A percentile compares a stretch with the other conserved stretches of the same genome.
Evolutionary conservation across 805 yeast species (phyloP).

Genomic region (Ogataea degrootiae): DNA sequence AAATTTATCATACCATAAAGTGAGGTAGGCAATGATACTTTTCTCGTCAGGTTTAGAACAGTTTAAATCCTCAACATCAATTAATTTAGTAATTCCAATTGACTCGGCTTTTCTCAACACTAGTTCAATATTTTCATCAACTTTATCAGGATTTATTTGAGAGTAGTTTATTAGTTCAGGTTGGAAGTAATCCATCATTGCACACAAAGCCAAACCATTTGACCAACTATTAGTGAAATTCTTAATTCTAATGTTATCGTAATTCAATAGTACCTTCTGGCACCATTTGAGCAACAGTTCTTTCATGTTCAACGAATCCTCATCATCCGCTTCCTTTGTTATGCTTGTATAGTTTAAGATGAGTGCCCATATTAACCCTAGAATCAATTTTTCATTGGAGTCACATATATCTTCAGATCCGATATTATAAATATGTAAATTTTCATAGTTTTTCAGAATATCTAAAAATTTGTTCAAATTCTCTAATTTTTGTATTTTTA

Average conservation of each 20-base stretch:
- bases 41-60: constrained; percentile 53
- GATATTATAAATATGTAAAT: constrained; percentile 37
- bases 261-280: constrained; percentile 37
- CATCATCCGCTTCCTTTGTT: constrained; percentile 6
- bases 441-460: constrained; percentile 35
- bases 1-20: constrained; percentile 53
- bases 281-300: constrained; percentile 51
- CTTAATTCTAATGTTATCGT: constrained; percentile 32
- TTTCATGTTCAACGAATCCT: constrained; percentile 21
- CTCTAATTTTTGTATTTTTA: constrained; percentile 42
- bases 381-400: constrained; percentile 41
- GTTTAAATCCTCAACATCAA: constrained; percentile 51
- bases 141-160: constrained; percentile 23
- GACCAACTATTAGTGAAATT: constrained; percentile 58
- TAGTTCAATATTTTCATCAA: constrained; percentile 28
- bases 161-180: constrained; percentile 37
- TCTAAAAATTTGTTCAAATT: constrained; percentile 40
- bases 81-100: constrained; percentile 46
- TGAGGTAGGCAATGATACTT: constrained; percentile 51
- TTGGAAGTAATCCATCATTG: constrained; percentile 37
- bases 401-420: constrained; percentile 47
- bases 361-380: constrained; percentile 48
- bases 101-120: constrained; percentile 41
- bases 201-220: constrained; percentile 44
- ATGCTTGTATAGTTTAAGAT: constrained; percentile 36